Percentiles rank a stretch among this genome's conserved stretches.
These are phyloP conservation scores for Diutina catenulata DNA, from an alignment of 1,139 yeast species.

Conservation along the genomic window DNA sequence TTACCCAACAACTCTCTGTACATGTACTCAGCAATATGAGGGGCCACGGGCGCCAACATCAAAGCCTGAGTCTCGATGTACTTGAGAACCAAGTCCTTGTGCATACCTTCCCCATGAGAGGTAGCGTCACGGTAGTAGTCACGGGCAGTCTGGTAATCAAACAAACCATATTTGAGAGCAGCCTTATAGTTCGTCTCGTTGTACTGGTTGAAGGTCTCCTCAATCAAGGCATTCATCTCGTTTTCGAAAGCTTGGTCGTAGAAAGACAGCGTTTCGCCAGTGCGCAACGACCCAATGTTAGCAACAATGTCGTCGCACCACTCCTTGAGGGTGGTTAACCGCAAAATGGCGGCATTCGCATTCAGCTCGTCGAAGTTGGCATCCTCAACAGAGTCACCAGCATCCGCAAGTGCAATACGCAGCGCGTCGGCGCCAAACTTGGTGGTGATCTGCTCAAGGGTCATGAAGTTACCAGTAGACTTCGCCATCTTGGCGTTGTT, in stretches of 20 bases:
- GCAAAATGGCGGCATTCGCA: conserved; percentile 94
- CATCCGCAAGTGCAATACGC: conserved; percentile 96
- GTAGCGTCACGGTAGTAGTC: conserved; percentile 90
- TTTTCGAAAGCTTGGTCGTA: conserved; percentile 86
- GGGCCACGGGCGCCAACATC: conserved; percentile 84
- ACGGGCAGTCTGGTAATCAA: conserved; percentile 89
- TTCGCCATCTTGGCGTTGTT: conserved; percentile 97
- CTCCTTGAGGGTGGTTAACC: conserved; percentile 84
- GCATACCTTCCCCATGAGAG: conserved; percentile 52
- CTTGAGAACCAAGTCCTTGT: conserved; percentile 64
- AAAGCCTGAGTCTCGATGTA: conserved; percentile 82
- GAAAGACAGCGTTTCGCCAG: conserved; percentile 56
- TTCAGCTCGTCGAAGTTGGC: conserved; percentile 95
- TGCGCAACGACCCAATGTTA: conserved; percentile 45
- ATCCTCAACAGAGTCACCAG: conserved; percentile 95
- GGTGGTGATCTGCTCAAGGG: conserved; percentile 69
- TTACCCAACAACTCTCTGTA: conserved; percentile 69
- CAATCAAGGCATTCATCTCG: conserved; percentile 79
- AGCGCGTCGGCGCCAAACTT: conserved; percentile 98
- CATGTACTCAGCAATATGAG: conserved; percentile 87
- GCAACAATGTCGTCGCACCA: conserved; percentile 78
- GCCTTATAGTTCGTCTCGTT: conserved; percentile 69
- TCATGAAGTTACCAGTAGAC: conserved; percentile 94
- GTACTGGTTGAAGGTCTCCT: conserved; percentile 60
- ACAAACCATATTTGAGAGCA: conserved; percentile 83